Conservation (phyloP, 2,329 filamentous ascomycete species). For the Nigrospora oryzae region DNA sequence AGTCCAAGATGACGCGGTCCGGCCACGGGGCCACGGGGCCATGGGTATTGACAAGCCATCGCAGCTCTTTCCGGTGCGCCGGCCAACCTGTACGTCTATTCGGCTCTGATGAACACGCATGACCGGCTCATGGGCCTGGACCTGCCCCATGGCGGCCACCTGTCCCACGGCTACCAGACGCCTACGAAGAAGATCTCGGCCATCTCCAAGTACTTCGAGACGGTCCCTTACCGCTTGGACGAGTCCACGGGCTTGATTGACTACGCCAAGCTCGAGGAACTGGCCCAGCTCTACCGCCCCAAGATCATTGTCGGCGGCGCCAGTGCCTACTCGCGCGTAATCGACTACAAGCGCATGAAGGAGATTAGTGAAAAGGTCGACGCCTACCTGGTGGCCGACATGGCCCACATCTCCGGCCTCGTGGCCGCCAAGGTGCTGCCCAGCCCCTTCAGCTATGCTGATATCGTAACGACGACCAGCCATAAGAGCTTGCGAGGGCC, state of each 20-base stretch:
- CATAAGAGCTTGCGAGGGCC: conserved; percentile 96
- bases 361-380: conserved; percentile 85
- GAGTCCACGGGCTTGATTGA: conserved; percentile 89
- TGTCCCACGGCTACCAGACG: conserved; percentile 96
- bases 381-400: conserved; percentile 89
- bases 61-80: conserved; percentile 67
- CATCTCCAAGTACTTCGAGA: conserved; percentile 98
- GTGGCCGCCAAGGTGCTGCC: conserved; percentile 88
- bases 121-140: conserved; percentile 96
- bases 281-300: conserved; percentile 82
- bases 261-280: conserved; percentile 83
- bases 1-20: background rate
- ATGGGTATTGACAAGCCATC: conserved; percentile 8
- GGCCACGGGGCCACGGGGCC: background rate
- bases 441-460: conserved; percentile 79
- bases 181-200: conserved; percentile 94
- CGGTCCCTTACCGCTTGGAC: conserved; percentile 86
- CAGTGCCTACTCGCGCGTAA: conserved; percentile 90
- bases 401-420: conserved; percentile 94
- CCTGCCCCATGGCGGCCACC: conserved; percentile 88
- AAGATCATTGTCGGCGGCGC: conserved; percentile 94
- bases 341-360: conserved; percentile 90
- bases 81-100: conserved; percentile 88
- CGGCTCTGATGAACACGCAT: conserved; percentile 83
- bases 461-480: conserved; percentile 95